These are phyloP conservation scores for Amoebophrya sp. DNA, from an alignment of 169 alveolate species.

Conservation along the genomic window DNA sequence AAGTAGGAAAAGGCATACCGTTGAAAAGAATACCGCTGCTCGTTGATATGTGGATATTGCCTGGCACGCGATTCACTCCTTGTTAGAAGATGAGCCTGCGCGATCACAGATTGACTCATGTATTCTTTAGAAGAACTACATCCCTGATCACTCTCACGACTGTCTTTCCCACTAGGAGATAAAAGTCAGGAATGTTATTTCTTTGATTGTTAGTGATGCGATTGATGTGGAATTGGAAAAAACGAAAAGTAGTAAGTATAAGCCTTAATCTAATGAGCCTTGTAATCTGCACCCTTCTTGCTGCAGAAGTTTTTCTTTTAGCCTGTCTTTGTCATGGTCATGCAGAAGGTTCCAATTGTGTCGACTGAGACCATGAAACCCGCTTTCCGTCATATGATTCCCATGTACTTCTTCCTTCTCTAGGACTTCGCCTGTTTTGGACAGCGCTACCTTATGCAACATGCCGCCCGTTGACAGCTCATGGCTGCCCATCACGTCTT, in stretches of 20 bases:
- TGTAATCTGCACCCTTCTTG: background rate
- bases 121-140: too few relatives aligned
- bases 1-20: too few relatives aligned
- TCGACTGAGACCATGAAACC: background rate
- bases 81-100: too few relatives aligned
- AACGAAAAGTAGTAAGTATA: too few relatives aligned
- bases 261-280: background rate
- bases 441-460: background rate
- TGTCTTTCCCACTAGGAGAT: too few relatives aligned
- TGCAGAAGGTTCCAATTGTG: constrained; percentile 13
- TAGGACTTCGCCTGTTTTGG: background rate
- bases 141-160: too few relatives aligned
- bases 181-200: too few relatives aligned
- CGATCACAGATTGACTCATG: too few relatives aligned
- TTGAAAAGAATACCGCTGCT: too few relatives aligned
- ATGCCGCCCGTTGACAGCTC: background rate
- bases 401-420: background rate
- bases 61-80: background rate
- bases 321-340: background rate
- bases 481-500: background rate
- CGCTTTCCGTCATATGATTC: background rate
- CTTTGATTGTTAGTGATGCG: too few relatives aligned
- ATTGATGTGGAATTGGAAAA: too few relatives aligned
- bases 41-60: background rate
- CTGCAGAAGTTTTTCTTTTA: background rate